phyloP scores from a whole-genome alignment of 73 alveolate genomes.

The Paramecium pentaurelia region DNA sequence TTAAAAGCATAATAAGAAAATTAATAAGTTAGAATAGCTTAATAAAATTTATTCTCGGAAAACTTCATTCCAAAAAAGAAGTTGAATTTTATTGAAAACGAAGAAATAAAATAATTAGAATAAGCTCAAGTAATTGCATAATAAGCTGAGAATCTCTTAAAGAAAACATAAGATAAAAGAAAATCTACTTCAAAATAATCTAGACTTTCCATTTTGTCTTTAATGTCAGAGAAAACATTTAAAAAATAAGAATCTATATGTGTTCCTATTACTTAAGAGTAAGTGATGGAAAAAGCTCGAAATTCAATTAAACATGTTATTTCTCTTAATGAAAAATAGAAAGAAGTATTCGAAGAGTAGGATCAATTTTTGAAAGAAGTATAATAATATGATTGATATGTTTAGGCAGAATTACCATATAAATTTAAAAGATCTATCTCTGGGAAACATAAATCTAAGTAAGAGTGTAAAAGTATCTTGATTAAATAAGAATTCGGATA shows the following conservation, averaged over 20 bases:
- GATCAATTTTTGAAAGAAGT: background rate
- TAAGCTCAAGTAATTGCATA: background rate
- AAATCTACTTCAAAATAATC: background rate
- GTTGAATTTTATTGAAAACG: background rate
- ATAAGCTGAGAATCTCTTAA: background rate
- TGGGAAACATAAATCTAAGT: background rate
- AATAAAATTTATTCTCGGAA: conserved; percentile 20
- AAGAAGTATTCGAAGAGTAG: background rate
- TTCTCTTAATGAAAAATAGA: background rate
- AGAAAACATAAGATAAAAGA: background rate
- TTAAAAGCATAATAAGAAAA: background rate
- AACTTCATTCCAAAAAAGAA: conserved; percentile 20
- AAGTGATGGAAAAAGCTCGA: background rate
- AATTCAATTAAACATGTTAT: background rate
- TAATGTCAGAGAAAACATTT: background rate
- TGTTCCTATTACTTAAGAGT: background rate
- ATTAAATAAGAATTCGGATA: background rate
- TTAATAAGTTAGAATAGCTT: background rate
- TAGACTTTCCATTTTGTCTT: background rate
- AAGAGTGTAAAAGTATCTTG: background rate
- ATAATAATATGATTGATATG: background rate
- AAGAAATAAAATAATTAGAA: background rate
- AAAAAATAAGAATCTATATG: background rate
- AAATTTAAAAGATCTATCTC: background rate
- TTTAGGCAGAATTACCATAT: background rate